phyloP scores from a whole-genome alignment of 2,329 filamentous ascomycete genomes.

The Calonectria multiphialidica region DNA sequence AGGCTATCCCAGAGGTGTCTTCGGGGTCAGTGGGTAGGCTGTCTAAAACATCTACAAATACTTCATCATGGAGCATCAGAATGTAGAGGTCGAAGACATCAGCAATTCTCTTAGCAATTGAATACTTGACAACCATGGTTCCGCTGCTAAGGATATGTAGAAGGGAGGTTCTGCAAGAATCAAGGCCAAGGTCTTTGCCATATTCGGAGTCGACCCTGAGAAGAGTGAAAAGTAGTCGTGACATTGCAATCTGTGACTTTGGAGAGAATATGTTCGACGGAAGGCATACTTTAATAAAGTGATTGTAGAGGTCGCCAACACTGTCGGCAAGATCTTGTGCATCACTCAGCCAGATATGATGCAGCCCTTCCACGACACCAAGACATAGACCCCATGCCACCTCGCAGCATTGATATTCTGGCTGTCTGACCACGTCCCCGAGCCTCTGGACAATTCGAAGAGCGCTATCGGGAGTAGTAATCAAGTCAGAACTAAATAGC shows the following conservation, averaged over 20 bases:
- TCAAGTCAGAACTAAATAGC: slow-evolving; percentile 65
- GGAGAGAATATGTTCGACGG: slow-evolving; percentile 78
- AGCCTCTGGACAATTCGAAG: slow-evolving; percentile 62
- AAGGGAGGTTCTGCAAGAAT: slow-evolving; percentile 76
- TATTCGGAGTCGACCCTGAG: slow-evolving; percentile 77
- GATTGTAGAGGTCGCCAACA: slow-evolving; percentile 82
- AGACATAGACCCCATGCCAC: slow-evolving; percentile 76
- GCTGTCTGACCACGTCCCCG: slow-evolving; percentile 64
- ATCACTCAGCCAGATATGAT: slow-evolving; percentile 72
- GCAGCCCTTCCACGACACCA: slow-evolving; percentile 74
- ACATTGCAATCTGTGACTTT: slow-evolving; percentile 74
- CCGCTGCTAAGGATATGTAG: slow-evolving; percentile 78
- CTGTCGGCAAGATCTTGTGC: slow-evolving; percentile 71
- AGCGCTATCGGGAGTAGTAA: slow-evolving; percentile 61
- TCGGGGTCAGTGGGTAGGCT: slow-evolving; percentile 80
- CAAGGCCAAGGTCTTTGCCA: slow-evolving; percentile 68
- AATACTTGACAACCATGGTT: slow-evolving; percentile 79
- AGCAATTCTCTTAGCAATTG: slow-evolving; percentile 77
- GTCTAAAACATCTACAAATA: slow-evolving; percentile 87
- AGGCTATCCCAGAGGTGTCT: slow-evolving; percentile 84
- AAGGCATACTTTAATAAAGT: slow-evolving; percentile 78
- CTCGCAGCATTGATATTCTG: slow-evolving; percentile 80
- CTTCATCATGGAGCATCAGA: slow-evolving; percentile 84
- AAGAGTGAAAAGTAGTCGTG: slow-evolving; percentile 77
- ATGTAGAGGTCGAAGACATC: slow-evolving; percentile 84